A percentile compares a stretch with the other conserved stretches of the same genome.
These are phyloP conservation scores for Coemansia sp. DNA, from an alignment of 192 early-diverging fungal species.

Conservation along the genomic window DNA sequence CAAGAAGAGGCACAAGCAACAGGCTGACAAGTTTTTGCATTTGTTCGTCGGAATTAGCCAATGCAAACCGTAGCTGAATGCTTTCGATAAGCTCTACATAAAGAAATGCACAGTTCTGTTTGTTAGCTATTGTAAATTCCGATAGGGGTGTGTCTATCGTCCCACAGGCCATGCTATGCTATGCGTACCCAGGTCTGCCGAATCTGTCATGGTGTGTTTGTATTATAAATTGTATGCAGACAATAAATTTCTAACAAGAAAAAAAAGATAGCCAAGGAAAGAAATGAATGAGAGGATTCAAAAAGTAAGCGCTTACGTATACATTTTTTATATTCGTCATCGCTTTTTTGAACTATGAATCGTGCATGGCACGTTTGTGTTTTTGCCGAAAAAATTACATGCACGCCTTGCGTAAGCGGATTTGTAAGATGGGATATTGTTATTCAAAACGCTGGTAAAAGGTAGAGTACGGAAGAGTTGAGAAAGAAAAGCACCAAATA, in stretches of 20 bases:
- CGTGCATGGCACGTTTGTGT: too few species aligned
- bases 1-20: constrained; percentile 62
- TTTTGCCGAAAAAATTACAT: too few species aligned
- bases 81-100: constrained; percentile 61
- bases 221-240: not conserved
- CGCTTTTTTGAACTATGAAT: too few species aligned
- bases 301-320: not conserved
- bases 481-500: not conserved
- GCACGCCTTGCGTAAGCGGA: too few species aligned
- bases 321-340: not conserved
- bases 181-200: constrained; percentile 2
- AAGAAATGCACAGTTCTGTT: not conserved
- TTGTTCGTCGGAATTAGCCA: constrained; percentile 59
- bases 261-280: not conserved
- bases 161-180: not conserved
- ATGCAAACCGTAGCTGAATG: constrained; percentile 65
- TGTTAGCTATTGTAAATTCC: not conserved
- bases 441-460: not conserved
- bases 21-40: constrained; percentile 54
- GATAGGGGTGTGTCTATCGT: not conserved
- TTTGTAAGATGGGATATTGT: too few species aligned
- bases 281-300: not conserved
- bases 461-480: not conserved
- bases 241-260: not conserved
- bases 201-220: constrained; percentile 12